Percentiles rank a stretch among this genome's conserved stretches.
These are phyloP conservation scores for Fraxinus americana DNA, from an alignment of 257 asterid species.

Conservation along the genomic window DNA sequence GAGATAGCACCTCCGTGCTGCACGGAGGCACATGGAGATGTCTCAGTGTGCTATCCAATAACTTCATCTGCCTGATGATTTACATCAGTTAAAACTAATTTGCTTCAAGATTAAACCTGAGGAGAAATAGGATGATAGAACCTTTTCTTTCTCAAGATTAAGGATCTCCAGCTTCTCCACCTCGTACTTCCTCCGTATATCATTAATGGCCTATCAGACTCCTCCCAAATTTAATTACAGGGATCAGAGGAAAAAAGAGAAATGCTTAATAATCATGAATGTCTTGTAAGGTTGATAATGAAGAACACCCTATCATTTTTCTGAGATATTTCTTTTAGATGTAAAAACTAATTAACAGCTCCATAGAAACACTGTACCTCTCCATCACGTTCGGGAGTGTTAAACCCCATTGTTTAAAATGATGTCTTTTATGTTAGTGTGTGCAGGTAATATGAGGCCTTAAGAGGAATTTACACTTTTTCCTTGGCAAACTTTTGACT, in stretches of 20 bases:
- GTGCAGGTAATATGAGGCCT: not conserved
- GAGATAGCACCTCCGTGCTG: no score
- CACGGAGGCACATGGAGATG: no score
- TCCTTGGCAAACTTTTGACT: not conserved
- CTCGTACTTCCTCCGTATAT: slow-evolving; percentile 83
- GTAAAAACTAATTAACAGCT: slow-evolving; percentile 61
- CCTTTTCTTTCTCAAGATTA: slow-evolving; percentile 88
- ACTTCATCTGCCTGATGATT: slow-evolving; percentile 68
- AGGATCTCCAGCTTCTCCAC: slow-evolving; percentile 76
- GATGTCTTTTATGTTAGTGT: not conserved
- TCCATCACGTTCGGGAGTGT: not conserved
- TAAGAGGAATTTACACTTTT: not conserved
- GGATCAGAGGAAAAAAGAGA: slow-evolving; percentile 20
- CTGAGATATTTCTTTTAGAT: slow-evolving; percentile 94
- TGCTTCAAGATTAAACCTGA: slow-evolving; percentile 17
- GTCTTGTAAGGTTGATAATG: slow-evolving; percentile 7
- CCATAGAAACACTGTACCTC: slow-evolving; percentile 23
- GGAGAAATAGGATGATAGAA: slow-evolving; percentile 27
- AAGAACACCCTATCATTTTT: slow-evolving; percentile 82
- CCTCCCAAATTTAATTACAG: slow-evolving; percentile 30
- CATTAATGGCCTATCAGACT: slow-evolving; percentile 77
- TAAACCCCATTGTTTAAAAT: not conserved
- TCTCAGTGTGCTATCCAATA: slow-evolving; percentile 39
- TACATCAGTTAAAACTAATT: slow-evolving; percentile 26
- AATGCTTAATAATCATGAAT: slow-evolving; percentile 9